phyloP scores from a whole-genome alignment of 2,329 filamentous ascomycete genomes.

The Alternaria consortialis region DNA sequence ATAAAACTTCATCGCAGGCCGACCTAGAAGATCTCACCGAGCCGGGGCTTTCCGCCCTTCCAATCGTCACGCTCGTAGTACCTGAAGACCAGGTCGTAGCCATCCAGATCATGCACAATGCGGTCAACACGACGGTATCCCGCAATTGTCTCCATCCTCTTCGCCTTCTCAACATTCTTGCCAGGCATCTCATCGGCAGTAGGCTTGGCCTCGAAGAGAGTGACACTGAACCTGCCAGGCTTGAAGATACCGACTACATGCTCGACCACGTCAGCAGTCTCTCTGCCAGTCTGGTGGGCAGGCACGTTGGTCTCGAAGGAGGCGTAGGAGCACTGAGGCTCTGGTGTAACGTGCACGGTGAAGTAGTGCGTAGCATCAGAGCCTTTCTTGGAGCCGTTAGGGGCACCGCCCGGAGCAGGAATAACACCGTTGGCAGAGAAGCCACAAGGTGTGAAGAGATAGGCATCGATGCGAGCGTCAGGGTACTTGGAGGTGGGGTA shows the following conservation, averaged over 20 bases:
- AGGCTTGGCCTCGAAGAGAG: conserved; percentile 89
- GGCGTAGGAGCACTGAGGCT: conserved; percentile 95
- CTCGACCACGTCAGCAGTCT: conserved; percentile 89
- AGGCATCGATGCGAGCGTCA: conserved; percentile 92
- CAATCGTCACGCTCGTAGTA: conserved; percentile 94
- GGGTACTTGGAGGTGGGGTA: conserved; percentile 89
- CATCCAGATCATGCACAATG: conserved; percentile 96
- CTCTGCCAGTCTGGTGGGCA: conserved; percentile 83
- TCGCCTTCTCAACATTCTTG: conserved; percentile 51
- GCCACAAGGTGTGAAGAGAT: conserved; percentile 94
- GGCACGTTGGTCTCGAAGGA: conserved; percentile 99
- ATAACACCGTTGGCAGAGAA: conserved; percentile 98
- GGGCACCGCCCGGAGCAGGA: conserved; percentile 70
- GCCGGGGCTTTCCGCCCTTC: conserved; percentile 69
- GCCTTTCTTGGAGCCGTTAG: conserved; percentile 54
- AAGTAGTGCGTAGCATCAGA: conserved; percentile 77
- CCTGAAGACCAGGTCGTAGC: conserved; percentile 94
- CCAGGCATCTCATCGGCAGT: conserved; percentile 52
- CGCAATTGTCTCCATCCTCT: conserved; percentile 76
- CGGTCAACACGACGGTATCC: conserved; percentile 92
- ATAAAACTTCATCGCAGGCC: neutral
- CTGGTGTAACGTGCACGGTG: conserved; percentile 96
- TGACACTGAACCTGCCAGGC: conserved; percentile 96
- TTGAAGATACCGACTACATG: conserved; percentile 97
- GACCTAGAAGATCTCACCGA: conserved; percentile 60